Conservation (phyloP, 371 early-diverging fungal genomes). For the Haplosporangium sp. region DNA sequence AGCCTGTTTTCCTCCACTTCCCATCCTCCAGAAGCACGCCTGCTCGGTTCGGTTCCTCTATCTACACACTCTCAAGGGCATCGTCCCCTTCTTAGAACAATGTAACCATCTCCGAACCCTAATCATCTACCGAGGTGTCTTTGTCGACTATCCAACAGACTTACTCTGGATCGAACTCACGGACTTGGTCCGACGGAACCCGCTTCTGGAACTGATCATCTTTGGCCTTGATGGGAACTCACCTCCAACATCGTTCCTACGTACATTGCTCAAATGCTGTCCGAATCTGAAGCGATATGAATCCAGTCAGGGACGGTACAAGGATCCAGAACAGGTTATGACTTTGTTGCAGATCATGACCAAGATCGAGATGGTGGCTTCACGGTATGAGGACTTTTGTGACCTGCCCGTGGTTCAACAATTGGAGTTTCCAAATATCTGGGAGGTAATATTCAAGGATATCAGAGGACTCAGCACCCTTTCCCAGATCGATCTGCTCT, state of each 20-base stretch:
- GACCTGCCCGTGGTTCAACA: slow-evolving; percentile 1
- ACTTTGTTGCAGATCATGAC: slow-evolving; percentile 21
- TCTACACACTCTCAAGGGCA: slow-evolving; percentile 23
- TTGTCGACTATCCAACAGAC: slow-evolving; percentile 7
- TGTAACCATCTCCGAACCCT: slow-evolving; percentile 25
- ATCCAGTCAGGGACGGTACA: slow-evolving; percentile 37
- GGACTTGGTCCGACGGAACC: slow-evolving; percentile 22
- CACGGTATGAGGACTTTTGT: slow-evolving; percentile 27
- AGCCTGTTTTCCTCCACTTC: slow-evolving; percentile 5
- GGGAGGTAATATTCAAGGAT: slow-evolving; percentile 34
- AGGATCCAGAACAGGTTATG: slow-evolving; percentile 23
- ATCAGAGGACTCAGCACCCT: slow-evolving; percentile 15
- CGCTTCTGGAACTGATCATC: slow-evolving; percentile 30
- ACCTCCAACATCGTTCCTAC: slow-evolving; percentile 22
- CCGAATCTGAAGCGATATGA: slow-evolving; percentile 37
- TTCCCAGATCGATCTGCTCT: slow-evolving; percentile 35
- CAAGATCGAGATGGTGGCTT: background rate
- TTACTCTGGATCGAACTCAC: slow-evolving; percentile 29
- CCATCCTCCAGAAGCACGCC: slow-evolving; percentile 28
- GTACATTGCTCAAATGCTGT: slow-evolving; percentile 21
- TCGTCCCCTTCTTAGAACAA: slow-evolving; percentile 21
- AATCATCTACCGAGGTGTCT: slow-evolving; percentile 5
- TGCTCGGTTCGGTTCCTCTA: slow-evolving; percentile 18
- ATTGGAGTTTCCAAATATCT: slow-evolving; percentile 22
- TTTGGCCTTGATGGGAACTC: slow-evolving; percentile 24